Evolutionary conservation across 2,329 filamentous ascomycete genomes (phyloP), one percentile per base, ranked within the genome.

Genomic region (Cadophora sp.): DNA sequence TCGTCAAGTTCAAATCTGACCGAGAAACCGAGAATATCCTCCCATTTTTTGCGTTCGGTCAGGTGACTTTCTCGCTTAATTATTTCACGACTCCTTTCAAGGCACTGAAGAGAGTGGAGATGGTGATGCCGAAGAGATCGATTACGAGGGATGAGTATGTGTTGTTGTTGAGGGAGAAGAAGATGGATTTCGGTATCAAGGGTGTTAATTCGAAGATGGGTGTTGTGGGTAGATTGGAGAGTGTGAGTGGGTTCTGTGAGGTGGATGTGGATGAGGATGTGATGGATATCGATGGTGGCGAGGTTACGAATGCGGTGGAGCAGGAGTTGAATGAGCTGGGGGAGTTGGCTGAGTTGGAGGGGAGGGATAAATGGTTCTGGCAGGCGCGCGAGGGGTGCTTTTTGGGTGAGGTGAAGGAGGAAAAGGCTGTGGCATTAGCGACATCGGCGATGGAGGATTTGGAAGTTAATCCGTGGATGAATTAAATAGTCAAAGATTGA

Each of bases 161-260:
- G 1, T 22, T 56, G 11, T 27, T 56, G n/a, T 16, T 39, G 53
- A 56, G 53, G 33, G 53, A 56, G 53, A 56, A 56, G 33, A 56
- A 39, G 53, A 16, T 56, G 53, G 30, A 56, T 2, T 56, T 36
- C 33, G 53, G 53, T n/a, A 56, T 56, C n/a, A 39, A 56, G 33
- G 53, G 53, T 1, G 18, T 56, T n/a, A 56, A 56, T 39, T n/a
- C n/a, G 53, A 56, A 56, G n/a, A 20, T 56, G 30, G 53, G 53
- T 11, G 33, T 22, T 39, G 53, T 56, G 30, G 53, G 30, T 3
- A 8, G 53, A 3, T 24, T 56, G 33, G 33, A 13, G 30, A 39
- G 53, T 39, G 53, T 56, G 1, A 11, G 7, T 5, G 53, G 30
- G 33, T 20, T 45, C 5, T 39, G 36, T 39, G 36, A 39, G 2